Evolutionary conservation across 2,329 filamentous ascomycete species (phyloP), one percentile per base, ranked within the genome.

Genomic region (Fusarium nisikadoi): DNA sequence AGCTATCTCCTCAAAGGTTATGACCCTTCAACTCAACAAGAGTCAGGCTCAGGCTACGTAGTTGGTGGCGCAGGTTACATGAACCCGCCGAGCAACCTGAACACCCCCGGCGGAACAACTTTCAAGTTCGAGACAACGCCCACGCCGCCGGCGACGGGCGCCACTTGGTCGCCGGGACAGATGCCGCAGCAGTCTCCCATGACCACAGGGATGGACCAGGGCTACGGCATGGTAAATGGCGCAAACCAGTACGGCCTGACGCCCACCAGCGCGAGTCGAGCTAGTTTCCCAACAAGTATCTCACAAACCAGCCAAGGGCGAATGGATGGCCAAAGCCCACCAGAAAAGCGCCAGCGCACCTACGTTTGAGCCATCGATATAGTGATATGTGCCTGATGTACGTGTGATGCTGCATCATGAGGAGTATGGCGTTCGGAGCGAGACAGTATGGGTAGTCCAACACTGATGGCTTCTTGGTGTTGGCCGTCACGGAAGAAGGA

Each of bases 1-100:
- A 88, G 90, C n/a, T 92, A 94, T 79, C 86, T 97, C 68, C 91
- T 97, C 79, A 94, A 94, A 78, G 88, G 77, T 31, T 77, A 77
- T 49, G 76, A 90, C 64, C 87, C 87, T 8, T 83, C 85, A 6
- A 77, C 79, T 2, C 85, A 88, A 25, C 81, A 83, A 47, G 81
- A 81, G 23, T 77, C 80, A 9, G 79, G 80, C 27, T 76, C 78
- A 8, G 79, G 79, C 23, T 83, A 78, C 65, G 77, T 79, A 50
- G 77, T 80, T 36, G 75, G 78, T 20, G 80, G 78, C 31, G 76
- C 78, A n/a, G 74, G 79, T 9, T 81, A 80, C 66, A 79, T 83
- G 66, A 80, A 79, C 64, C 79, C 82, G 61, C 70, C 78, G 14
- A 75, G 75, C 36, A 79, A 72, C 47, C 39, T 77, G 54, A 69